phyloP scores from a whole-genome alignment of 2,329 filamentous ascomycete genomes.

The Hymenoscyphus occultus region DNA sequence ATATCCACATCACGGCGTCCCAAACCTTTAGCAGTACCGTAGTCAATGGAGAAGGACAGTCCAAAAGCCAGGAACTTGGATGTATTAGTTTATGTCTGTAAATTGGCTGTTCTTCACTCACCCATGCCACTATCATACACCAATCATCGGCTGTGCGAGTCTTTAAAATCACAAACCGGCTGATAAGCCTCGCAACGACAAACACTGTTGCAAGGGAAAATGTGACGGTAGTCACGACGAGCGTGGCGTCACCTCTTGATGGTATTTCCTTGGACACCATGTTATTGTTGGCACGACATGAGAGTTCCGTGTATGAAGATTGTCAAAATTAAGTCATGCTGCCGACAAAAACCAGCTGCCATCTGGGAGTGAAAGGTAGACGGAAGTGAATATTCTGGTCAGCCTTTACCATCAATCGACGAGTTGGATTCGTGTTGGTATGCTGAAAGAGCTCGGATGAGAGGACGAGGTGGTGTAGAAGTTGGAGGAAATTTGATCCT shows the following conservation, averaged over 20 bases:
- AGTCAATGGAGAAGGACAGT: slow-evolving; percentile 63
- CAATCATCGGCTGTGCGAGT: slow-evolving; percentile 75
- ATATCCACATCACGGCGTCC: slow-evolving; percentile 67
- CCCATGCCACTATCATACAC: slow-evolving; percentile 77
- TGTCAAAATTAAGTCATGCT: slow-evolving; percentile 17
- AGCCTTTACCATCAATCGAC: neutral
- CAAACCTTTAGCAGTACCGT: slow-evolving; percentile 61
- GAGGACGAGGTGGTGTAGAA: no score
- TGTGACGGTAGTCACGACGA: slow-evolving; percentile 68
- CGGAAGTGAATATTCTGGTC: neutral
- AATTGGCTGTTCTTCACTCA: slow-evolving; percentile 31
- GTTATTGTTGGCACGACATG: neutral
- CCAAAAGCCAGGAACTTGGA: slow-evolving; percentile 57
- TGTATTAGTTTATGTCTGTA: slow-evolving; percentile 2
- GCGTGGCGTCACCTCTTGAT: slow-evolving; percentile 42
- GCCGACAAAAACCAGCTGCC: slow-evolving; percentile 17
- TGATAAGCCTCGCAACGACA: slow-evolving; percentile 70
- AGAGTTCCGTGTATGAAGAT: neutral
- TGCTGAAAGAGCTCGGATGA: no score
- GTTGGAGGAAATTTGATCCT: no score
- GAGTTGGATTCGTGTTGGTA: no score
- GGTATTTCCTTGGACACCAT: neutral
- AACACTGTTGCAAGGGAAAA: slow-evolving; percentile 70
- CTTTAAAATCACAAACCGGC: slow-evolving; percentile 69
- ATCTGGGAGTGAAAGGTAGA: slow-evolving; percentile 6